A percentile compares a stretch with the other conserved stretches of the same genome.
Conservation (phyloP, 805 yeast species). For the Barnettozyma siamensis region DNA sequence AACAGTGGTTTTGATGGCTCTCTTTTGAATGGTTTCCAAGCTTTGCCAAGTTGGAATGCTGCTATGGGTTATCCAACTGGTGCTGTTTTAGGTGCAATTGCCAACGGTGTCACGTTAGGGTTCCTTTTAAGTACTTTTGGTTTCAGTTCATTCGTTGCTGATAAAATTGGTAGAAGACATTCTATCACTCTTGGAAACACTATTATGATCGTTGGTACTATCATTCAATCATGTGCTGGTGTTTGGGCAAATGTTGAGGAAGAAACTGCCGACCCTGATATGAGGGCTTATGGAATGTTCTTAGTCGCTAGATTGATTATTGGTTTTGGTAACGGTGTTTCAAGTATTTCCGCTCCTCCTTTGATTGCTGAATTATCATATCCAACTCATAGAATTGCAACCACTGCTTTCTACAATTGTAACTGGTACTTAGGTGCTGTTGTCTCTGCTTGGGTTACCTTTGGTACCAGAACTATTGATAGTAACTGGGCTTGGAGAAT, state of each 20-base stretch:
- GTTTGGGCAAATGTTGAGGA: constrained; percentile 23
- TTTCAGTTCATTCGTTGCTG: constrained; percentile 27
- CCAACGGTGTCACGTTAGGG: constrained; percentile 39
- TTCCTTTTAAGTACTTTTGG: constrained; percentile 24
- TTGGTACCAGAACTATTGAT: constrained; percentile 31
- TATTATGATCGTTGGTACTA: constrained; percentile 19
- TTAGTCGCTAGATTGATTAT: constrained; percentile 34
- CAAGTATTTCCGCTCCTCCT: constrained; percentile 40
- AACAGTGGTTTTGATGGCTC: constrained; percentile 43
- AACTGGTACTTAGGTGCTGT: constrained; percentile 47
- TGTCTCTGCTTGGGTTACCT: constrained; percentile 44
- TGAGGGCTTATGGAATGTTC: constrained; percentile 8
- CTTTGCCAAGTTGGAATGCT: constrained; percentile 33
- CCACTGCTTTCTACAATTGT: constrained; percentile 39
- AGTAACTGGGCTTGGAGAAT: constrained; percentile 44
- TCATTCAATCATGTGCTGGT: constrained; percentile 6
- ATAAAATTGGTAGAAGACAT: constrained; percentile 37
- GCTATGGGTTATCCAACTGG: constrained; percentile 36
- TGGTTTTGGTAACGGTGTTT: constrained; percentile 41
- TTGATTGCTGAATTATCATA: constrained; percentile 45
- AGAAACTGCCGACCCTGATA: not conserved
- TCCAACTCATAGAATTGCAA: constrained; percentile 36
- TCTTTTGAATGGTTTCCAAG: constrained; percentile 45
- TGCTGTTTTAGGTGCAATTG: constrained; percentile 33
- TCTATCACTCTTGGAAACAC: constrained; percentile 16